A percentile compares a stretch with the other conserved stretches of the same genome.
Conservation (phyloP, 2,329 filamentous ascomycete species). For the Sporothrix globosa region DNA sequence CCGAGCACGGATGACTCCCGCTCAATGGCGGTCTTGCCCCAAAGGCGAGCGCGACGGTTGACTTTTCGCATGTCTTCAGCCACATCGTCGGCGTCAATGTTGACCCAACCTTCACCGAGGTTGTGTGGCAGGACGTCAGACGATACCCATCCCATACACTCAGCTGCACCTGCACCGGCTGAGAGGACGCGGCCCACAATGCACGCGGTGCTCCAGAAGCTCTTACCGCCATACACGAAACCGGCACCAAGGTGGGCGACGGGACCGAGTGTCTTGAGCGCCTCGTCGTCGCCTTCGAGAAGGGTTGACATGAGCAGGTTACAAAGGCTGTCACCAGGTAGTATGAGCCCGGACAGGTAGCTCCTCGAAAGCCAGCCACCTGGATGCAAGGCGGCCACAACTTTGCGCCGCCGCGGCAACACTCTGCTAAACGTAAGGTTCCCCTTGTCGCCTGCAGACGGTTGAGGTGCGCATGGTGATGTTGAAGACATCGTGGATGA, state of each 20-base stretch:
- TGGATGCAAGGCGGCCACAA: conserved; percentile 61
- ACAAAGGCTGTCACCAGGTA: conserved; percentile 65
- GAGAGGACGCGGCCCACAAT: conserved; percentile 67
- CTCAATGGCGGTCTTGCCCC: conserved; percentile 63
- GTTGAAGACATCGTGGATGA: conserved; percentile 36
- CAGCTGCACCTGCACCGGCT: conserved; percentile 62
- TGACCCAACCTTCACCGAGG: conserved; percentile 60
- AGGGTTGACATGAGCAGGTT: conserved; percentile 69
- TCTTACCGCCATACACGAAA: conserved; percentile 65
- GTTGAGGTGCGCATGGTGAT: conserved; percentile 16
- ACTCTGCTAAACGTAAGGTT: conserved; percentile 39
- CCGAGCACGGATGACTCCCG: conserved; percentile 64
- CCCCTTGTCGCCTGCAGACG: conserved; percentile 33
- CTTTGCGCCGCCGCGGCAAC: conserved; percentile 54
- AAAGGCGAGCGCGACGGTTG: conserved; percentile 54
- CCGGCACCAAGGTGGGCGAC: conserved; percentile 66
- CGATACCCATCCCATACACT: conserved; percentile 71
- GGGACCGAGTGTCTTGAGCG: conserved; percentile 60
- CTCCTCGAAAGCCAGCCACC: conserved; percentile 70
- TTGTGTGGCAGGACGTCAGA: conserved; percentile 60
- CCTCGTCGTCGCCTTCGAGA: conserved; percentile 65
- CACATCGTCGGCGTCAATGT: conserved; percentile 59
- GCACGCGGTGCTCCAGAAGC: conserved; percentile 70
- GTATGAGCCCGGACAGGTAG: conserved; percentile 66
- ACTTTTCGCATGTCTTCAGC: conserved; percentile 41